phyloP scores from a whole-genome alignment of 2,329 filamentous ascomycete species.

The Neofusicoccum parvum region DNA sequence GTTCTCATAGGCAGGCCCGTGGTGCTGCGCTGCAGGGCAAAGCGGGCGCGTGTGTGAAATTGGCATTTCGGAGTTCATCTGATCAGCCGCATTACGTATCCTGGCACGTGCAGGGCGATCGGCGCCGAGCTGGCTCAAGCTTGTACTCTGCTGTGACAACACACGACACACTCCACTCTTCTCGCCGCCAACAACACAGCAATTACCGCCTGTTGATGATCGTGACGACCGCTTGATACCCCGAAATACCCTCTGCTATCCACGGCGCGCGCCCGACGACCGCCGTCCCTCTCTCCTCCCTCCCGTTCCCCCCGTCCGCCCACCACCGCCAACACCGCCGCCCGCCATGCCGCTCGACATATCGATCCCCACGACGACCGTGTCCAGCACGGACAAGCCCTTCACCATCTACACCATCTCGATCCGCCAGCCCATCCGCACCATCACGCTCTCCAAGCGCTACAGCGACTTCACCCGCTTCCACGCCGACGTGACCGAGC shows the following conservation, averaged over 20 bases:
- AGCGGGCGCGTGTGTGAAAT: neutral
- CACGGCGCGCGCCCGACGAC: neutral
- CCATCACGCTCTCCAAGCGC: slow-evolving; percentile 75
- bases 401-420: slow-evolving; percentile 80
- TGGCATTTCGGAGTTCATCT: slow-evolving; percentile 2
- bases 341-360: slow-evolving; percentile 35
- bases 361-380: slow-evolving; percentile 52
- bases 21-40: slow-evolving; percentile 8
- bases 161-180: slow-evolving; percentile 19
- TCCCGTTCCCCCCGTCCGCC: neutral
- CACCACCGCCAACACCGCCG: neutral
- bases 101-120: slow-evolving; percentile 7
- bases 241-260: neutral
- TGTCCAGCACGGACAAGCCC: slow-evolving; percentile 58
- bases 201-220: slow-evolving; percentile 10
- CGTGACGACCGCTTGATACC: neutral
- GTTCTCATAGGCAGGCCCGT: slow-evolving; percentile 12
- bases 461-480: slow-evolving; percentile 78
- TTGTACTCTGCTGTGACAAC: slow-evolving; percentile 15
- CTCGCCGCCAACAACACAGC: slow-evolving; percentile 4
- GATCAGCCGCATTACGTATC: slow-evolving; percentile 17
- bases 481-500: slow-evolving; percentile 62
- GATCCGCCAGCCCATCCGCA: slow-evolving; percentile 73
- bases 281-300: neutral
- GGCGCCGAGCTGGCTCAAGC: slow-evolving; percentile 2